Evolutionary conservation across 768 basidiomycete species (phyloP).

Genomic region (Suillus decipiens): DNA sequence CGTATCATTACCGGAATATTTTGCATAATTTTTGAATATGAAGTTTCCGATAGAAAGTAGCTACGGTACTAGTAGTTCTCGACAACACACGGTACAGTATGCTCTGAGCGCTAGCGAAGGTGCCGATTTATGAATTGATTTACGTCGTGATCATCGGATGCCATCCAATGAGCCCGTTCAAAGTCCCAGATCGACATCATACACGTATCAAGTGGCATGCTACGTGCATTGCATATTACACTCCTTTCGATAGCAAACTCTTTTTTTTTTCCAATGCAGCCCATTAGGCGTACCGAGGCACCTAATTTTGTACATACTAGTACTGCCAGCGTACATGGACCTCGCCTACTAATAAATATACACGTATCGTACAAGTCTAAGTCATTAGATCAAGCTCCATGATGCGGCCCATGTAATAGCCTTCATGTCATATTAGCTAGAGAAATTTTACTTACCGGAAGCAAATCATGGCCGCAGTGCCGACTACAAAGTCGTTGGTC

Average conservation of each 20-base stretch:
- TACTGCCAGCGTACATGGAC: background rate
- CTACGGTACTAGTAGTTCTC: no score
- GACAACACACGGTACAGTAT: no score
- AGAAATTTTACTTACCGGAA: background rate
- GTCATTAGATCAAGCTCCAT: background rate
- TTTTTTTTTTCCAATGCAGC: no score
- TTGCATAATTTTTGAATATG: no score
- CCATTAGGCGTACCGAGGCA: no score
- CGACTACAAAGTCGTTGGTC: background rate
- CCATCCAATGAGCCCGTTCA: background rate
- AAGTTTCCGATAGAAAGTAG: no score
- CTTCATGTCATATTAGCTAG: background rate
- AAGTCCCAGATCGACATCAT: background rate
- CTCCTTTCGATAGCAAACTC: background rate
- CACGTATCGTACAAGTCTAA: background rate
- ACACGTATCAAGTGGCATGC: background rate
- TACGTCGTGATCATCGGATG: background rate
- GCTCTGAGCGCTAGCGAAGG: background rate
- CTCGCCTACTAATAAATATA: background rate
- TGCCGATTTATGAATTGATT: background rate
- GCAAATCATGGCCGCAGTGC: background rate
- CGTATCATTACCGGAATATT: no score
- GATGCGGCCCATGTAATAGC: background rate
- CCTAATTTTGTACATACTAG: background rate
- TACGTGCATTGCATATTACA: background rate